Base-by-base conservation (phyloP, 805 yeast species). In the Cyberlindnera suaveolens region DNA sequence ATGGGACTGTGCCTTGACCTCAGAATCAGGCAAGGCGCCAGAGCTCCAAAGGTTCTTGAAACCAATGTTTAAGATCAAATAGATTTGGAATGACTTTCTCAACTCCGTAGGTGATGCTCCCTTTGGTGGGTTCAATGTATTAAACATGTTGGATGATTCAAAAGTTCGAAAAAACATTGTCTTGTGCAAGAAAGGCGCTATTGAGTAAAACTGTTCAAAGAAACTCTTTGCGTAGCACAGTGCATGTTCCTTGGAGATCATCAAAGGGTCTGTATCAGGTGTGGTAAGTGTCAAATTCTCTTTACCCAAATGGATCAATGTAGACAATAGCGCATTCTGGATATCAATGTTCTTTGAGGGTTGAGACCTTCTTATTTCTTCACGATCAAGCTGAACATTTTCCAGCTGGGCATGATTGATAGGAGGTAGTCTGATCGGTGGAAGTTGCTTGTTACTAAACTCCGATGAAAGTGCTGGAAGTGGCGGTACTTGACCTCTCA, bases 281-380 rank as follows among this genome's bases (percentile, higher is more conserved):
- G 42, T 14, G 1, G 44, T 27, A 9, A 48, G 45, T 5, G 33
- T 42, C 3, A 46, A 34, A 17, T 44, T 46, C 8, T 52, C 47
- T 26, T 45, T 53, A 1, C 59, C 57, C 27, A 53, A 31, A 16
- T 47, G 47, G 18, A 54, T 51, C 35, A 54, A 39, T 7, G 57
- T 53, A 5, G 57, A 51, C 14, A 54, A 31, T 1, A 54, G 40
- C 2, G 53, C 57, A 33, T 50, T 50, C 26, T 54, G 59, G 32
- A 53, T 53, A 10, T 49, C 49, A 23, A 49, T 41, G 11, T 42
- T 40, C 2, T 33, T 38, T 6, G 46, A 16, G 30, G 13, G 23
- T 36, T 15, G 26, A 18, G 19, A 15, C 14, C 32, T 36, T 34
- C 15, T 39, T 44, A 14, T 42, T 23, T 23, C 27, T 23, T 23